Evolutionary conservation across 768 basidiomycete genomes (phyloP).

Genomic region (Auriscalpium orientale): DNA sequence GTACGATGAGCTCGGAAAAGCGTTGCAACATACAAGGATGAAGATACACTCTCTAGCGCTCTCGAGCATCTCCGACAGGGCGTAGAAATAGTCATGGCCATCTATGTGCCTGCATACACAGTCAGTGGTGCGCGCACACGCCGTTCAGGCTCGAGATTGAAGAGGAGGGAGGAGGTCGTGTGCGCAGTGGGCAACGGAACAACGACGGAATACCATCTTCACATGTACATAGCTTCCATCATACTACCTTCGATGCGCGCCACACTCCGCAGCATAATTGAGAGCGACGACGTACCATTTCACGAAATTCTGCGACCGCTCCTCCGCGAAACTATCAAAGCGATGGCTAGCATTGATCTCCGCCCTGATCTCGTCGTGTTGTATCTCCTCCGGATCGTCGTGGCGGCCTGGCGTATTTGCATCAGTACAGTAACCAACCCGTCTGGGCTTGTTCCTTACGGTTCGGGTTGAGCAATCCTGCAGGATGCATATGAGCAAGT

Average conservation of each 20-base stretch:
- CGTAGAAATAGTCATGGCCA: slow-evolving; percentile 97
- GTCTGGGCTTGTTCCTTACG: background rate
- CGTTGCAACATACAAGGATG: slow-evolving; percentile 50
- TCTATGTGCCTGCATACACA: slow-evolving; percentile 63
- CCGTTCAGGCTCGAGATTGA: too few relatives aligned
- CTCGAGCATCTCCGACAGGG: slow-evolving; percentile 84
- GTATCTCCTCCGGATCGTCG: slow-evolving; percentile 67
- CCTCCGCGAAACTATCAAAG: slow-evolving; percentile 75
- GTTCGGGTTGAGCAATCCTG: background rate
- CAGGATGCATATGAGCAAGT: background rate
- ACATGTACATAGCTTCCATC: too few relatives aligned
- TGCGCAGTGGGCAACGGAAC: too few relatives aligned
- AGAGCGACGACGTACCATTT: slow-evolving; percentile 61
- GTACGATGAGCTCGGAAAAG: background rate
- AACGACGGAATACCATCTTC: too few relatives aligned
- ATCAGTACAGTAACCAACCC: too few relatives aligned
- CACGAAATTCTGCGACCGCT: slow-evolving; percentile 61
- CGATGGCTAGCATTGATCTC: slow-evolving; percentile 76
- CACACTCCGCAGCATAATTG: too few relatives aligned
- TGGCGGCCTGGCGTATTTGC: slow-evolving; percentile 42
- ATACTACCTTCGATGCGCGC: too few relatives aligned
- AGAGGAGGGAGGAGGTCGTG: too few relatives aligned
- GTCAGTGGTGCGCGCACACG: too few relatives aligned
- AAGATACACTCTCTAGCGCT: slow-evolving; percentile 78
- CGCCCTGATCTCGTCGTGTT: slow-evolving; percentile 60